phyloP scores from a whole-genome alignment of 805 yeast genomes.

The Yamadazyma paraphyllophila region DNA sequence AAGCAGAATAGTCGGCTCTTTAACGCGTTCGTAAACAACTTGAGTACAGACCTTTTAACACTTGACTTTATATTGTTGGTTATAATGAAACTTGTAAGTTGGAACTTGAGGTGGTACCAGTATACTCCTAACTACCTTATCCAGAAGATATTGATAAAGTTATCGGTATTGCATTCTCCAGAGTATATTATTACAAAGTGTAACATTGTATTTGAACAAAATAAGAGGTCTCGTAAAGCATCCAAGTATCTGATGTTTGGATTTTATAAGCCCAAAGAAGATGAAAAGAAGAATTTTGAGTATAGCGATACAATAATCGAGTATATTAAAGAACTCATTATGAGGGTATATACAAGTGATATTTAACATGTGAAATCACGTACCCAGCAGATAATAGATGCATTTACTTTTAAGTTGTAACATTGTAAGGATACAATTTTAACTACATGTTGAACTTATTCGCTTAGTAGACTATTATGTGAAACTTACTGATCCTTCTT shows the following conservation, averaged over 20 bases:
- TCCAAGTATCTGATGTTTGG: constrained; percentile 5
- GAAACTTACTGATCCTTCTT: not conserved
- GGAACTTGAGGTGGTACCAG: constrained; percentile 66
- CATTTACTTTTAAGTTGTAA: no score
- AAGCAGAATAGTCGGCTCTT: constrained; percentile 23
- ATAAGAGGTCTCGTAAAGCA: constrained; percentile 16
- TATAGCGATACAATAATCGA: constrained; percentile 32
- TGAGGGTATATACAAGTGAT: constrained; percentile 7
- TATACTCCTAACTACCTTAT: constrained; percentile 45
- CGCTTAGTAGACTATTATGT: no score
- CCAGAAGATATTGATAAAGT: constrained; percentile 42
- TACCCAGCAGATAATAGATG: no score
- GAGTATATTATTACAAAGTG: constrained; percentile 38
- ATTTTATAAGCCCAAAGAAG: constrained; percentile 5
- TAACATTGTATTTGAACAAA: constrained; percentile 36
- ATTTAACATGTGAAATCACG: not conserved
- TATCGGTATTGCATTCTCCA: constrained; percentile 42
- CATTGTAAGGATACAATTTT: no score
- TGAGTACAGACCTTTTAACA: constrained; percentile 25
- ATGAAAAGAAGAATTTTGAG: constrained; percentile 11
- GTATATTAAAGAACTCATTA: constrained; percentile 28
- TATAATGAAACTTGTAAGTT: constrained; percentile 53
- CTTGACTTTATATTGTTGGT: constrained; percentile 33
- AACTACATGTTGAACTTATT: no score
- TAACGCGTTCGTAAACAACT: constrained; percentile 12